Base-by-base conservation (phyloP, 78 protist species). In the Speleostelium caveatum region DNA sequence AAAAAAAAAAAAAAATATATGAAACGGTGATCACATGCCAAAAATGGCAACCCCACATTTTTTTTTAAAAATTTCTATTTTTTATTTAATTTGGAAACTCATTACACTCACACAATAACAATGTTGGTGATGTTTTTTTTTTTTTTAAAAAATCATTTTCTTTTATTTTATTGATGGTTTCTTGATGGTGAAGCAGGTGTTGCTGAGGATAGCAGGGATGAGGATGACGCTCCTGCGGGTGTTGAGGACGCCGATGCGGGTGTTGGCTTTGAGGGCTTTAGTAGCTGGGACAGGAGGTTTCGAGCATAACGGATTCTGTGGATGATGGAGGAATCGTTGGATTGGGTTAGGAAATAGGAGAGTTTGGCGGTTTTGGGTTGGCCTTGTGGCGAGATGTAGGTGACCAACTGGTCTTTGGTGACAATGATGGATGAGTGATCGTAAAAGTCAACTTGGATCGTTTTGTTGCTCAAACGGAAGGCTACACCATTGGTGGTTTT, bases 401-500 rank as follows among this genome's bases (percentile, higher is more conserved):
- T 75, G 19, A 69, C 56, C 35, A 69, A 59, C 36, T 83, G 91
- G 42, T 73, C 72, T 30, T 73, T 83, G 55, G 75, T 60, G 58
- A 77, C 24, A n/a, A 80, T 68, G 2, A 83, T 83, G 6, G 28
- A 69, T 21, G 91, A 83, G 28, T 83, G 67, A 58, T 83, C 91
- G 4, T 22, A 19, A 30, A 73, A 88, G 22, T 75, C 53, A 6
- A 92, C 95, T 87, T 97, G 98, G 28, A 96, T 56, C 17, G 86
- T 60, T 66, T 86, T 75, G 56, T 93, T 76, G 56, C 77, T 73
- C 33, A 96, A 74, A 30, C 98, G 76, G 80, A 97, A 95, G 16
- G 96, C 88, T 58, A 96, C 92, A 56, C 97, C 98, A 35, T 75
- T 73, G 32, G 72, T 42, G 75, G 97, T 94, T 60, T 89, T 86